Evolutionary conservation across 2,329 filamentous ascomycete genomes (phyloP), one percentile per base, ranked within the genome.

Genomic region (Diplocarpon mali): DNA sequence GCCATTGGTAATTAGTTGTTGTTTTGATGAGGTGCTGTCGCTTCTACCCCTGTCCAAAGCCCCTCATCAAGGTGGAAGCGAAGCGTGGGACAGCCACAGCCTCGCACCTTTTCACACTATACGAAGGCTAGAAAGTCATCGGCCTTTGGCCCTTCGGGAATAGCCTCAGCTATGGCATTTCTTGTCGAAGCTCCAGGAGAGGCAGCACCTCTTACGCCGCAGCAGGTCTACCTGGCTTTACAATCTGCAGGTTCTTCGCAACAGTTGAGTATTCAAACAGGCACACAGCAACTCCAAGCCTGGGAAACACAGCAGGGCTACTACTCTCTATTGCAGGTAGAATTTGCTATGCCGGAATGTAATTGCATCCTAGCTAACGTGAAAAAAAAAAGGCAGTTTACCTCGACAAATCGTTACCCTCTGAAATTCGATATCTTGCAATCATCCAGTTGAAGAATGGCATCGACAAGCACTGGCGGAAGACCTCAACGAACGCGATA

Each of bases 361-460:
- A 16, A 13, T 27, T 16, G 31, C 1, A 15, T 24, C 9, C 31
- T 30, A 40, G 24, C 38, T 45, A 40, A 48, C 32, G 35, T 14
- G 7, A n/a, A 36, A 38, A n/a, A 27, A n/a, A 24, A 4, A 59
- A 93, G 82, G 75, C 81, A 55, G 76, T 87, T 30, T 95, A 89
- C 62, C 73, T 95, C 51, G 85, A 95, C 66, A 79, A 78, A 49
- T 78, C 78, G 2, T 69, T 93, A 1, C 84, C 86, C 1, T 66
- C 77, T 46, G 81, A 93, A 57, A 76, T 90, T 42, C 84, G 92
- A 49, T 88, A 94, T 59, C 79, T 95, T 10, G 85, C 90, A 44
- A 78, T 96, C 46, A 95, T 96, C 54, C 85, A 95, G 61, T 73
- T 98, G 43, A 96, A 96, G 63, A 95, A 96, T 63, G 92, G 89